Evolutionary conservation across 2,329 filamentous ascomycete genomes (phyloP).

Genomic region (Nothomitra cinnamomea): DNA sequence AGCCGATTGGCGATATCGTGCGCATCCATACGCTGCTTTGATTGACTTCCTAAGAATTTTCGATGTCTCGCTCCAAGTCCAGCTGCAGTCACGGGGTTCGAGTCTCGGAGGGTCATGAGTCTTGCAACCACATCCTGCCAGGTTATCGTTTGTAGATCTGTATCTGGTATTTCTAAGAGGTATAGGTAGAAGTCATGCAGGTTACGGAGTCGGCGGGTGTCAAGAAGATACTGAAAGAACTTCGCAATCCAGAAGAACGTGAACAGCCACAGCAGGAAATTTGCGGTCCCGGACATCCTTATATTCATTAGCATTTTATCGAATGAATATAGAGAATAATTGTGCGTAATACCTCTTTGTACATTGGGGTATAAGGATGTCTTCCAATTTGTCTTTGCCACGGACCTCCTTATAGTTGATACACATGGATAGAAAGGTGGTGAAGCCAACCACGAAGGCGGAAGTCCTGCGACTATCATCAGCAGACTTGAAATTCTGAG

Average conservation of each 20-base stretch:
- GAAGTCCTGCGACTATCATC: slow-evolving; percentile 44
- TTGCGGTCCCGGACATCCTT: slow-evolving; percentile 60
- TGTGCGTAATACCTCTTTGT: slow-evolving; percentile 29
- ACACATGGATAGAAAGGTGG: slow-evolving; percentile 73
- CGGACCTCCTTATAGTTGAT: slow-evolving; percentile 61
- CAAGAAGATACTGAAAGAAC: slow-evolving; percentile 53
- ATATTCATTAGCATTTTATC: slow-evolving; percentile 8
- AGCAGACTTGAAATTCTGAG: slow-evolving; percentile 7
- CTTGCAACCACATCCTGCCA: slow-evolving; percentile 84
- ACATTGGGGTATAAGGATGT: slow-evolving; percentile 57
- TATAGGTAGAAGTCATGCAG: slow-evolving; percentile 78
- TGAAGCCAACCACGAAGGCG: slow-evolving; percentile 64
- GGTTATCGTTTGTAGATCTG: slow-evolving; percentile 84
- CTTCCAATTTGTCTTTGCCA: slow-evolving; percentile 41
- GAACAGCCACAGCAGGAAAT: slow-evolving; percentile 66
- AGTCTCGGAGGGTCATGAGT: slow-evolving; percentile 67
- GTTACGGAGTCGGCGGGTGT: slow-evolving; percentile 53
- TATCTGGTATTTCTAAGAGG: slow-evolving; percentile 64
- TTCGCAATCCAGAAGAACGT: slow-evolving; percentile 75
- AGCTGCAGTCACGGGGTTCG: slow-evolving; percentile 68
- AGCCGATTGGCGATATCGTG: slow-evolving; percentile 93
- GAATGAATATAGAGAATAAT: not conserved
- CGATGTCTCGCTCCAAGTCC: slow-evolving; percentile 40
- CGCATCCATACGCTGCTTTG: slow-evolving; percentile 85
- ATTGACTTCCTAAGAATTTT: slow-evolving; percentile 59